A percentile compares a stretch with the other conserved stretches of the same genome.
Conservation (phyloP, 2,329 filamentous ascomycete genomes). For the Mycosphaerella sp. region DNA sequence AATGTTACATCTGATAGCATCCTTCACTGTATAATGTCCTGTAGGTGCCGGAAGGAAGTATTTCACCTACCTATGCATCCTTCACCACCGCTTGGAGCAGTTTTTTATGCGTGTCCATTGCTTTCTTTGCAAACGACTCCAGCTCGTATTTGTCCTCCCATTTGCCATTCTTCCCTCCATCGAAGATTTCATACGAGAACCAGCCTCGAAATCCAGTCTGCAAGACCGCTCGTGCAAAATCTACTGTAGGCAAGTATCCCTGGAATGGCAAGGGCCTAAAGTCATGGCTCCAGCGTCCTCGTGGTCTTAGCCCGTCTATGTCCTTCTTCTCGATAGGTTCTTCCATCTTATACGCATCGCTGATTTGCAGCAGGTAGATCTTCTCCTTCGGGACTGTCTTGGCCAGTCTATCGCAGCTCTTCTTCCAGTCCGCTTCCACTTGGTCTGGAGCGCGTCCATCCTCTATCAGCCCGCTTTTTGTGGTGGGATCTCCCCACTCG, state of each 20-base stretch:
- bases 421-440: slow-evolving; percentile 40
- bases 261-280: slow-evolving; percentile 63
- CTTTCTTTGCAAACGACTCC: slow-evolving; percentile 34
- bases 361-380: slow-evolving; percentile 69
- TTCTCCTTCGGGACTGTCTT: slow-evolving; percentile 58
- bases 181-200: slow-evolving; percentile 67
- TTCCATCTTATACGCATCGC: slow-evolving; percentile 61
- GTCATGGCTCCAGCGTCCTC: slow-evolving; percentile 65
- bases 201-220: slow-evolving; percentile 61
- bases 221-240: slow-evolving; percentile 60
- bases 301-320: slow-evolving; percentile 51
- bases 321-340: slow-evolving; percentile 50
- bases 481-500: slow-evolving; percentile 68
- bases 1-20: neutral
- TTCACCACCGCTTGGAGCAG: slow-evolving; percentile 34
- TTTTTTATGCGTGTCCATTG: slow-evolving; percentile 32
- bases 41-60: no score
- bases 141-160: slow-evolving; percentile 46
- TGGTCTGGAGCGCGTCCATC: slow-evolving; percentile 39
- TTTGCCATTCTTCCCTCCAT: slow-evolving; percentile 51
- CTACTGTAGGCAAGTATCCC: slow-evolving; percentile 63
- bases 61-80: neutral
- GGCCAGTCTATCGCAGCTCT: slow-evolving; percentile 45
- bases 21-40: neutral
- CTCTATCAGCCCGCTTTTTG: slow-evolving; percentile 54